A percentile compares a stretch with the other conserved stretches of the same genome.
phyloP scores from a whole-genome alignment of 805 yeast genomes.

The Suhomyces sp. region DNA sequence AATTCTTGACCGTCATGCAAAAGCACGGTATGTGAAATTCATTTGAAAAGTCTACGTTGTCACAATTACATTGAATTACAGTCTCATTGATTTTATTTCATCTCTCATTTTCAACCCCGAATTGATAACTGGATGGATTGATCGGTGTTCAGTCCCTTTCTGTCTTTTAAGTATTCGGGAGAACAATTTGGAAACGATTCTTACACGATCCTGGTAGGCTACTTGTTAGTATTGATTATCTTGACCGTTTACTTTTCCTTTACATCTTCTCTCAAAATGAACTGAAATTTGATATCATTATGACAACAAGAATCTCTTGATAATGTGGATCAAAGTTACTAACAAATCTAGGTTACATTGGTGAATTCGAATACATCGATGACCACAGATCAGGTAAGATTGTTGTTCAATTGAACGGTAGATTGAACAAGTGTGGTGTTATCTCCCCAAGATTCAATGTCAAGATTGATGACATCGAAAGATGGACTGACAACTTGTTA shows the following conservation, averaged over 20 bases:
- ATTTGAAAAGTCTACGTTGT: neutral
- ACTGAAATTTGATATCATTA: neutral
- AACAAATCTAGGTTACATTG: conserved; percentile 63
- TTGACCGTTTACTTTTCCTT: conserved; percentile 68
- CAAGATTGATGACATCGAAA: conserved; percentile 24
- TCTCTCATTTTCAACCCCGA: conserved; percentile 50
- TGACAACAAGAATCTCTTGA: conserved; percentile 2
- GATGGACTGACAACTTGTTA: conserved; percentile 30
- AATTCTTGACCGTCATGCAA: conserved; percentile 95
- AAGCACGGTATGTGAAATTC: conserved; percentile 82
- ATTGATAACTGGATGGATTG: conserved; percentile 98
- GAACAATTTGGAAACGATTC: conserved; percentile 63
- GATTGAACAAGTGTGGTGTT: conserved; percentile 43
- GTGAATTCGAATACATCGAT: conserved; percentile 96
- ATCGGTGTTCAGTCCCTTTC: conserved; percentile 83
- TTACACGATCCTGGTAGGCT: conserved; percentile 55
- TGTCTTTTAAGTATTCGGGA: conserved; percentile 98
- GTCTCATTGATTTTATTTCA: neutral
- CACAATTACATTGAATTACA: neutral
- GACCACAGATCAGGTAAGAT: conserved; percentile 99
- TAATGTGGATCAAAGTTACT: no score
- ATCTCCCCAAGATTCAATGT: conserved; percentile 29
- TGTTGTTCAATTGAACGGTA: conserved; percentile 94
- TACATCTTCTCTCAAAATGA: conserved; percentile 34
- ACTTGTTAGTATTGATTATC: conserved; percentile 23